These are phyloP conservation scores for Neofusicoccum sp. DNA, from an alignment of 2,329 filamentous ascomycete genomes.

Conservation along the genomic window DNA sequence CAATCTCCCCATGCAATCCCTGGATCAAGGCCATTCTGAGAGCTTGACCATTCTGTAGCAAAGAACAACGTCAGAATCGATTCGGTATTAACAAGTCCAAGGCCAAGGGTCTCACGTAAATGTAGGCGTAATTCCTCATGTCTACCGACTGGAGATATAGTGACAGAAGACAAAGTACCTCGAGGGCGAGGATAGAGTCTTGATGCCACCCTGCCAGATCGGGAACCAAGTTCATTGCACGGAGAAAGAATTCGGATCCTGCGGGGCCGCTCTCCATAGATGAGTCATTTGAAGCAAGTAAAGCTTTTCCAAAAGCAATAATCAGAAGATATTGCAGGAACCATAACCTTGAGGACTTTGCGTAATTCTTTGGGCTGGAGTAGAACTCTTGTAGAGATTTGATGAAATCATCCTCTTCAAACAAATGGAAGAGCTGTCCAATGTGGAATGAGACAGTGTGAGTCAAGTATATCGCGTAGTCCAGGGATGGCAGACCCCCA, in stretches of 20 bases:
- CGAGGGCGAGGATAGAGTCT: neutral
- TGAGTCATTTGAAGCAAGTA: neutral
- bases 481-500: neutral
- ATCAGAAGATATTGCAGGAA: neutral
- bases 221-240: neutral
- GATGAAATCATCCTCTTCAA: neutral
- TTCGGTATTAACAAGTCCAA: neutral
- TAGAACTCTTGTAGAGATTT: neutral
- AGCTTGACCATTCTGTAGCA: slow-evolving; percentile 48
- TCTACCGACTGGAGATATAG: neutral
- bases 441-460: neutral
- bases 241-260: neutral
- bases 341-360: neutral
- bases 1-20: slow-evolving; percentile 54
- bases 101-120: neutral
- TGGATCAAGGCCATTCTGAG: slow-evolving; percentile 48
- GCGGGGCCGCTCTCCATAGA: neutral
- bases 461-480: slow-evolving; percentile 4
- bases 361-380: neutral
- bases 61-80: too few species aligned
- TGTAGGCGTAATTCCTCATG: neutral
- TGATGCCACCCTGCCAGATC: neutral
- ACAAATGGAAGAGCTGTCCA: neutral
- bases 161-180: neutral
- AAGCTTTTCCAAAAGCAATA: slow-evolving; percentile 1